These are phyloP conservation scores for Colletotrichum chlorophyti DNA, from an alignment of 2,329 filamentous ascomycete genomes.

Conservation along the genomic window DNA sequence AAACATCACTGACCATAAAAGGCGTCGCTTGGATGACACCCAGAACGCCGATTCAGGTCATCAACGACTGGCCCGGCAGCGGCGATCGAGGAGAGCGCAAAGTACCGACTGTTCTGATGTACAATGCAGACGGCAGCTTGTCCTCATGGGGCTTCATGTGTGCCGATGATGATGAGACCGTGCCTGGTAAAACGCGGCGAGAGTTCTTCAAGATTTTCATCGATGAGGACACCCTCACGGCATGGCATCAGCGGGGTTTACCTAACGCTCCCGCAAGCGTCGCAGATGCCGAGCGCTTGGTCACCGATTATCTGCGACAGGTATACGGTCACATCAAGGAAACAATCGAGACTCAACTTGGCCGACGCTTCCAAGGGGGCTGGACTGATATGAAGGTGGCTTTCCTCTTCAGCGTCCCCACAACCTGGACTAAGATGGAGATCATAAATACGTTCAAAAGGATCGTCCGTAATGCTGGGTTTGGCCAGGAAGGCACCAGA, in stretches of 20 bases:
- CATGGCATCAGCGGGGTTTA: slow-evolving; percentile 51
- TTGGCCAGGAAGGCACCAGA: slow-evolving; percentile 47
- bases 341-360: slow-evolving; percentile 48
- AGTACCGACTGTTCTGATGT: slow-evolving; percentile 58
- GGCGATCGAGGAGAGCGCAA: slow-evolving; percentile 61
- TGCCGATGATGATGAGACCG: slow-evolving; percentile 51
- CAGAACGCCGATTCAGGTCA: slow-evolving; percentile 47
- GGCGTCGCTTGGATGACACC: slow-evolving; percentile 46
- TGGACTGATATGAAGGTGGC: slow-evolving; percentile 55
- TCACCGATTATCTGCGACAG: slow-evolving; percentile 55
- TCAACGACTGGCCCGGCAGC: slow-evolving; percentile 61
- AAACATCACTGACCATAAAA: slow-evolving; percentile 23
- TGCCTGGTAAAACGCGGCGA: slow-evolving; percentile 41
- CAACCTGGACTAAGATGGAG: slow-evolving; percentile 58
- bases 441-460: slow-evolving; percentile 58
- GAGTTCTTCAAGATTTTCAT: slow-evolving; percentile 66
- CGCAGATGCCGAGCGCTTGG: slow-evolving; percentile 52
- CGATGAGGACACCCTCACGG: slow-evolving; percentile 50
- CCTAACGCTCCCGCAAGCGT: slow-evolving; percentile 48
- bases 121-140: slow-evolving; percentile 47
- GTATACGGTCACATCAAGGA: slow-evolving; percentile 57
- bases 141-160: slow-evolving; percentile 62
- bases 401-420: slow-evolving; percentile 64
- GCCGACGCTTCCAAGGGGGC: slow-evolving; percentile 41
- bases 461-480: slow-evolving; percentile 55